Evolutionary conservation across 1,139 yeast genomes (phyloP), one percentile per base, ranked within the genome.

Genomic region (Yamadazyma trypodendri): DNA sequence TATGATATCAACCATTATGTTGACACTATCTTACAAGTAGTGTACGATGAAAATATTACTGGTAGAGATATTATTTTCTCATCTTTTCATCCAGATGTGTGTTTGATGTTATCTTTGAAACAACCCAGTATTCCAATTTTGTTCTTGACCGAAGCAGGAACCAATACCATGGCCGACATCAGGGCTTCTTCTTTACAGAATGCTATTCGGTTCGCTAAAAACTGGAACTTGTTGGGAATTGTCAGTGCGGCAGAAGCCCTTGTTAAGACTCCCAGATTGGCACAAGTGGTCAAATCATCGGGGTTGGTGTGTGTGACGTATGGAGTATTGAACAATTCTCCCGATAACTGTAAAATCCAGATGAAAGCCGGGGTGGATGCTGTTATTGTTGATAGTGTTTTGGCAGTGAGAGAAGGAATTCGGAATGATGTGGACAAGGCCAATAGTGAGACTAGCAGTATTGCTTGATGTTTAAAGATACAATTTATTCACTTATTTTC

Each of bases 301-400:
- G 97, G 97, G 0, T 72, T 92, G 47, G 97, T 90, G 11, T 90
- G 97, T 61, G 95, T 92, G 39, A 87, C 96, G 0, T 92, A 92
- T 54, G 98, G 98, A 25, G 74, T 77, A 1, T 75, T 76, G 54
- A 92, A 92, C 59, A 92, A 92, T 53, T 81, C 81, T 33, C 96
- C 97, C 0, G 88, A 79, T 41, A 80, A 83, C 48, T 92, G 96
- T 24, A 81, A 81, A 50, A 68, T 85, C 43, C 97, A 92, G 60
- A 84, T 92, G 83, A 80, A 79, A 48, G 92, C 95, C 9, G 97
- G 97, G 11, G 96, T 92, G 7, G 97, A 92, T 67, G 98, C 98
- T 0, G 97, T 92, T 15, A 92, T 92, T 63, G 97, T 88, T 4
- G 97, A 92, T 60, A 84, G 89, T 44, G 97, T 92, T 3, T 70